Evolutionary conservation across 768 basidiomycete species (phyloP).

Genomic region (Lactarius indigo): DNA sequence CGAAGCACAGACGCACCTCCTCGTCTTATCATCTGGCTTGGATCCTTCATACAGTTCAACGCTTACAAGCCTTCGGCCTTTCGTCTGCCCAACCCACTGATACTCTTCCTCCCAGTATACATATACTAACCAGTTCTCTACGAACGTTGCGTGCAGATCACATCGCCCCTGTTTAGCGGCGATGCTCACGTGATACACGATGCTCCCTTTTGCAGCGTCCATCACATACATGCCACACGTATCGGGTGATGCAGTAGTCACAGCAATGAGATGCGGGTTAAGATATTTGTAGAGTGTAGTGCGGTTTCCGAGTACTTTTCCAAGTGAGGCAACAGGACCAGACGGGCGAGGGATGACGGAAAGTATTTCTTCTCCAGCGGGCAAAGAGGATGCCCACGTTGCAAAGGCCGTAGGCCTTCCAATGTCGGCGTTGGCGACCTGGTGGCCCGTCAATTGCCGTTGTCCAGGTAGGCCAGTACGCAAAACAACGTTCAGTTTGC

Average conservation of each 20-base stretch:
- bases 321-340: conserved; percentile 68
- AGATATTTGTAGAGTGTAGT: conserved; percentile 93
- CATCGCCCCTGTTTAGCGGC: conserved; percentile 46
- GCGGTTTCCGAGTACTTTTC: conserved; percentile 83
- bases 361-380: conserved; percentile 54
- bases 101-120: conserved; percentile 69
- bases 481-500: conserved; percentile 55
- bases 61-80: conserved; percentile 70
- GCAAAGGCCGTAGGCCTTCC: conserved; percentile 50
- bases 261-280: conserved; percentile 71
- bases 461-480: conserved; percentile 41
- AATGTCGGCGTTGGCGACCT: conserved; percentile 41
- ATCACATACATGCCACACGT: conserved; percentile 70
- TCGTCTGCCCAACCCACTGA: conserved; percentile 45
- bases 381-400: conserved; percentile 63
- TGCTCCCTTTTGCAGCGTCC: conserved; percentile 74
- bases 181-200: conserved; percentile 64
- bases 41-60: conserved; percentile 88
- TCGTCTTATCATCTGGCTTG: conserved; percentile 60
- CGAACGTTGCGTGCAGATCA: conserved; percentile 63
- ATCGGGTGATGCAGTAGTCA: conserved; percentile 46
- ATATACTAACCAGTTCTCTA: conserved; percentile 94
- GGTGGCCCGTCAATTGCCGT: conserved; percentile 55
- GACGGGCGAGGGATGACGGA: conserved; percentile 45
- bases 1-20: conserved; percentile 49